Evolutionary conservation across 345 rosid genomes (phyloP).

Genomic region (Brassica rapa): DNA sequence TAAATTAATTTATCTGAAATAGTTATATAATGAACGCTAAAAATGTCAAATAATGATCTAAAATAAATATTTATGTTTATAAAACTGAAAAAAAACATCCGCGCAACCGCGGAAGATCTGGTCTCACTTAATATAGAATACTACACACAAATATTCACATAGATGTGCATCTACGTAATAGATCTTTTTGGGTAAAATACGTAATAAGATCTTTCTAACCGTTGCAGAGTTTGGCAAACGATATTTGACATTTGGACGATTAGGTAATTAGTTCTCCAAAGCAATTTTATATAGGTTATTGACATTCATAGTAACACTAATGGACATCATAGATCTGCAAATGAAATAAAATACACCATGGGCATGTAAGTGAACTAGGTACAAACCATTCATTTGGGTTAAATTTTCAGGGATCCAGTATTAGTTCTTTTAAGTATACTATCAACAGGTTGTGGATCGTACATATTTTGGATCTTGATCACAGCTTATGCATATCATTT

Average conservation of each 20-base stretch:
- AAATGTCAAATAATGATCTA: no score
- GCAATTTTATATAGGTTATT: no score
- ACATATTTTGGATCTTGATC: not conserved
- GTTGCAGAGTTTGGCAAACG: conserved; percentile 25
- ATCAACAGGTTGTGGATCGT: not conserved
- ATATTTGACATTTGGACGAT: not conserved
- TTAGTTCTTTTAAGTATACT: not conserved
- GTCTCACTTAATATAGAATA: not conserved
- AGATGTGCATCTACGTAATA: not conserved
- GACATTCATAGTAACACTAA: no score
- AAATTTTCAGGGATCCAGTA: not conserved
- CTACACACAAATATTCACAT: not conserved
- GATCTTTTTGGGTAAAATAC: not conserved
- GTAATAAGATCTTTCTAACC: not conserved
- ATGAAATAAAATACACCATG: not conserved
- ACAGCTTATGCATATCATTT: not conserved
- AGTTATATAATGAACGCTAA: no score
- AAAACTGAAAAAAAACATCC: no score
- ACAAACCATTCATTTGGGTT: not conserved
- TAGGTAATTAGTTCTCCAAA: not conserved
- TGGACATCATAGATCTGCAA: not conserved
- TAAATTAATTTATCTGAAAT: no score
- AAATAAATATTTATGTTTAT: no score
- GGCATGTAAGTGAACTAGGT: not conserved
- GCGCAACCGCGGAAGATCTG: no score